Percentiles rank a stretch among this genome's conserved stretches.
Evolutionary conservation across 108 stramenopile species (phyloP).

Genomic region (Nitzschia inconspicua): DNA sequence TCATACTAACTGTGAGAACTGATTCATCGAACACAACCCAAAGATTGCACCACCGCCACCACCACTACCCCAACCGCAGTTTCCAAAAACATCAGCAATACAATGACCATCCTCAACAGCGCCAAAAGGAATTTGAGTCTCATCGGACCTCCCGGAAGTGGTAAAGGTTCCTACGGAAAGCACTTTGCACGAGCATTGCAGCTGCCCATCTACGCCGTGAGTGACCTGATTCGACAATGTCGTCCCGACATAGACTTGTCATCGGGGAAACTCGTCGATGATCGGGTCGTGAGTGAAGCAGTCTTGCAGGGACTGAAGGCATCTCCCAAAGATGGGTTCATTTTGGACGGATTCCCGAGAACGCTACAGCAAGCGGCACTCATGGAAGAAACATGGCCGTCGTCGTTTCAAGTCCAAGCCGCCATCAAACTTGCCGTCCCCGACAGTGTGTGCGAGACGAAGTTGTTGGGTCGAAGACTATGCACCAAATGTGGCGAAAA

Average conservation of each 20-base stretch:
- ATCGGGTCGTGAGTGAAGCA: slow-evolving; percentile 44
- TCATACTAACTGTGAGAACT: too few species aligned
- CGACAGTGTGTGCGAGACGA: slow-evolving; percentile 61
- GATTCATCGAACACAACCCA: too few species aligned
- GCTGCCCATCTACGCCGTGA: slow-evolving; percentile 51
- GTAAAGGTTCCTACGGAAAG: slow-evolving; percentile 60
- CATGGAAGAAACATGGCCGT: slow-evolving; percentile 52
- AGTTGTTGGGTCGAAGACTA: slow-evolving; percentile 67
- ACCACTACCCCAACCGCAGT: too few species aligned
- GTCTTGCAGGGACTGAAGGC: slow-evolving; percentile 36
- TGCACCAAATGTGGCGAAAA: slow-evolving; percentile 53
- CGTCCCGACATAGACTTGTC: slow-evolving; percentile 27
- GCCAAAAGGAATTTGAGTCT: slow-evolving; percentile 16
- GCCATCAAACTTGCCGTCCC: slow-evolving; percentile 73
- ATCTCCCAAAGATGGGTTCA: slow-evolving; percentile 12
- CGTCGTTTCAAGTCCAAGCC: slow-evolving; percentile 20
- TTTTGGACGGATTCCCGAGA: slow-evolving; percentile 84
- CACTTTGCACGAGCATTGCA: slow-evolving; percentile 32
- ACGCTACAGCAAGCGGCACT: slow-evolving; percentile 49
- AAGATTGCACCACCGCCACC: too few species aligned
- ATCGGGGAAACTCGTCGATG: slow-evolving; percentile 62
- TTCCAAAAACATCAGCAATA: neutral
- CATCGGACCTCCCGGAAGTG: slow-evolving; percentile 59
- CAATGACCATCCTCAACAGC: neutral
- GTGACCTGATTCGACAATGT: slow-evolving; percentile 50